phyloP scores from a whole-genome alignment of 2,329 filamentous ascomycete species.

The Colletotrichum falcatum region DNA sequence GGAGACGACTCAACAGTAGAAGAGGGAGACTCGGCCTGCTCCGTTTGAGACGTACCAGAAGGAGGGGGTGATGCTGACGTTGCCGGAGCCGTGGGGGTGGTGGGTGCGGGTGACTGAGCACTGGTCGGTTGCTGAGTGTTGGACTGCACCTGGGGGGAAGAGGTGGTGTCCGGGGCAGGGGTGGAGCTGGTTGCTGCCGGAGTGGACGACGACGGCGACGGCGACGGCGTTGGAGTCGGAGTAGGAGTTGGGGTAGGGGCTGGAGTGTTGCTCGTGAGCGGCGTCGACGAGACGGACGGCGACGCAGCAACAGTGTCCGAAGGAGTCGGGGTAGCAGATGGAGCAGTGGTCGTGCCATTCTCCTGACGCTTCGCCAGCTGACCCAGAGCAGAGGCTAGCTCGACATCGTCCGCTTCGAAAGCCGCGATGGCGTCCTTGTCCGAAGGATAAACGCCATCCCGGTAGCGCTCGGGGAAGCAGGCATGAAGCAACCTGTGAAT shows the following conservation, averaged over 20 bases:
- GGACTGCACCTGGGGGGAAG: conserved; percentile 28
- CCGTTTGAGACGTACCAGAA: conserved; percentile 44
- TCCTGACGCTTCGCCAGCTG: conserved; percentile 73
- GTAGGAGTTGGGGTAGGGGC: conserved; percentile 41
- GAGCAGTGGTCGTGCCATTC: conserved; percentile 47
- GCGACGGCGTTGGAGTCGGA: conserved; percentile 44
- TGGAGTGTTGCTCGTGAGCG: conserved; percentile 34
- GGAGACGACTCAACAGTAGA: conserved; percentile 48
- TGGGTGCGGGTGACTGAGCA: conserved; percentile 33
- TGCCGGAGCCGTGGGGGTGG: conserved; percentile 45
- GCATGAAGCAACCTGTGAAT: conserved; percentile 76
- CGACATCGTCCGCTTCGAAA: conserved; percentile 70
- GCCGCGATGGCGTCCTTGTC: conserved; percentile 73
- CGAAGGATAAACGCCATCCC: conserved; percentile 75
- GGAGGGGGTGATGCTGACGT: conserved; percentile 47
- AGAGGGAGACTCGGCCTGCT: conserved; percentile 43
- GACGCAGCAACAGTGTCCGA: conserved; percentile 40
- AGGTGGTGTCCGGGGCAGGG: conserved; percentile 30
- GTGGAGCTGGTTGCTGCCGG: conserved; percentile 31
- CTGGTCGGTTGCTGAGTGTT: conserved; percentile 33
- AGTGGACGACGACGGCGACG: conserved; percentile 31
- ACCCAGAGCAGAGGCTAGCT: conserved; percentile 71
- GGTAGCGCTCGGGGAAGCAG: conserved; percentile 71
- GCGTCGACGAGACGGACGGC: conserved; percentile 21
- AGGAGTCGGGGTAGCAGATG: conserved; percentile 22